Percentiles rank a stretch among this genome's conserved stretches.
phyloP scores from a whole-genome alignment of 2,329 filamentous ascomycete genomes.

The Cercospora citrullina region DNA sequence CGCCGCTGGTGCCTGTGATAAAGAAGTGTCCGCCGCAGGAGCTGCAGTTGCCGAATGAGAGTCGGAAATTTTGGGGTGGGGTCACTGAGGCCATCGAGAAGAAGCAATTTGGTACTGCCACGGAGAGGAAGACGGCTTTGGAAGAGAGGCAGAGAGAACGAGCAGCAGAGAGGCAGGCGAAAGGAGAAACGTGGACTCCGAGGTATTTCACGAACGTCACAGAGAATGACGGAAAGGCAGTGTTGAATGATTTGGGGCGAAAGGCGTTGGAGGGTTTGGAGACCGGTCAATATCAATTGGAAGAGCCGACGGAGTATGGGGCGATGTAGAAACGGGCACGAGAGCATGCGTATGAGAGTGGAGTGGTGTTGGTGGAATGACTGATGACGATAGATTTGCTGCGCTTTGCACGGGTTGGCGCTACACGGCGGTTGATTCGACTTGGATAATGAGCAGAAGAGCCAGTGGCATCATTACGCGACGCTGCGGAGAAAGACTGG shows the following conservation, averaged over 20 bases:
- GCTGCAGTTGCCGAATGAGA: slow-evolving; percentile 84
- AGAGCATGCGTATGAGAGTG: neutral
- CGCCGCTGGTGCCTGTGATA: slow-evolving; percentile 73
- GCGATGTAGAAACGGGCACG: slow-evolving; percentile 27
- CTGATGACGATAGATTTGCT: neutral
- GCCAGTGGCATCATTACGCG: neutral
- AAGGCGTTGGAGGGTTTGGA: slow-evolving; percentile 58
- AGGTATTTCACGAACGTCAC: slow-evolving; percentile 74
- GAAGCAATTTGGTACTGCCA: slow-evolving; percentile 83
- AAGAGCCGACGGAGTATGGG: slow-evolving; percentile 46
- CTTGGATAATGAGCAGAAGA: neutral
- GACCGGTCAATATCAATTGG: slow-evolving; percentile 52
- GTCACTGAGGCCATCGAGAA: slow-evolving; percentile 83
- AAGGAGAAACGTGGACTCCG: slow-evolving; percentile 73
- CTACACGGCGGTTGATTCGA: neutral
- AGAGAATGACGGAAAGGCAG: slow-evolving; percentile 61
- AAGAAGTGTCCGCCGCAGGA: slow-evolving; percentile 79
- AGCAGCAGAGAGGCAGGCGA: slow-evolving; percentile 73
- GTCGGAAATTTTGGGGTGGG: slow-evolving; percentile 78
- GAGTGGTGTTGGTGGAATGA: neutral
- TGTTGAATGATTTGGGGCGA: slow-evolving; percentile 63
- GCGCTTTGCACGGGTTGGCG: neutral
- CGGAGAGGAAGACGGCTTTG: slow-evolving; percentile 82
- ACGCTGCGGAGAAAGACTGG: neutral
- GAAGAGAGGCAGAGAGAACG: slow-evolving; percentile 87